These are phyloP conservation scores for Esteya vermicola DNA, from an alignment of 2,329 filamentous ascomycete species.

Conservation along the genomic window DNA sequence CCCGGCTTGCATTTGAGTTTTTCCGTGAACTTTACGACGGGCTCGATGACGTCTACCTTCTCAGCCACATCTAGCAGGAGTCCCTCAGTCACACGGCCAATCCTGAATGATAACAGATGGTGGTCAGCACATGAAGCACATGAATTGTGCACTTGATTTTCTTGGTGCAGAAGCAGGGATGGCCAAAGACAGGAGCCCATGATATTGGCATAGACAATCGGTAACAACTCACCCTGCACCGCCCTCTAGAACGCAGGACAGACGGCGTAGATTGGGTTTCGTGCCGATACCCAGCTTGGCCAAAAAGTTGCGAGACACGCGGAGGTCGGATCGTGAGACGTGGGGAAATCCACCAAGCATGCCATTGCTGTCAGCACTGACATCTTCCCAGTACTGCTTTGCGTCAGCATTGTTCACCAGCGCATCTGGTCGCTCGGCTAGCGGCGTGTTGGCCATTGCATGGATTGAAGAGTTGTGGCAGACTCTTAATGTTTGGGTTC, in stretches of 20 bases:
- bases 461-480: too few relatives aligned
- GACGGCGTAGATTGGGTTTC: constrained; percentile 16
- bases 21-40: constrained; percentile 65
- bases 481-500: too few relatives aligned
- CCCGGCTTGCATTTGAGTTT: constrained; percentile 43
- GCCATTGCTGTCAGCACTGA: constrained; percentile 40
- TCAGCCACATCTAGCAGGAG: constrained; percentile 58
- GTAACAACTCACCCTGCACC: constrained; percentile 23
- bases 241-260: constrained; percentile 21
- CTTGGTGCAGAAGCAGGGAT: too few relatives aligned
- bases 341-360: constrained; percentile 64
- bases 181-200: too few relatives aligned
- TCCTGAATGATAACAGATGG: constrained; percentile 40
- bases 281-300: constrained; percentile 45
- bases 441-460: too few relatives aligned
- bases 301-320: constrained; percentile 56
- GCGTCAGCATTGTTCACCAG: constrained; percentile 21
- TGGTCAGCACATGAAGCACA: neutral
- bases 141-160: too few relatives aligned
- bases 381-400: constrained; percentile 31
- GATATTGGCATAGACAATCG: too few relatives aligned
- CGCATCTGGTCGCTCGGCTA: constrained; percentile 19
- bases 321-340: constrained; percentile 56
- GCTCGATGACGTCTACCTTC: constrained; percentile 72
- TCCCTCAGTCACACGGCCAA: constrained; percentile 69